Conservation (phyloP, 139 green algal species). For the Desmodesmus armatus region DNA sequence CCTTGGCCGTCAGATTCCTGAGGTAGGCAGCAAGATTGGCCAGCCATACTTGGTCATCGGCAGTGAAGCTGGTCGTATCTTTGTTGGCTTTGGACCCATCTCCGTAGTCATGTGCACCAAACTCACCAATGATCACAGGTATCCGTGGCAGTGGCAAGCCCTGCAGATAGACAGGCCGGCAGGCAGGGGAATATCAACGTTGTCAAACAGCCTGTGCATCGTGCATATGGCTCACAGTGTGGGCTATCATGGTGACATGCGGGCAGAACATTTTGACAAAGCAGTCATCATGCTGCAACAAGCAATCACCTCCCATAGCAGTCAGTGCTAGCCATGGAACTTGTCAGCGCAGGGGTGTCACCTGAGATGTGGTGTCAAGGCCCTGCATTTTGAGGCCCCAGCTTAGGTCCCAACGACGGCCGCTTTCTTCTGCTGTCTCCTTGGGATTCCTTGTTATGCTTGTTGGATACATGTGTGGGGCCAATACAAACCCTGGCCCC, state of each 20-base stretch:
- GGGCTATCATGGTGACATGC: background rate
- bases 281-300: background rate
- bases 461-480: slow-evolving; percentile 18
- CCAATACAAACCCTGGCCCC: background rate
- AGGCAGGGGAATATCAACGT: too few species aligned
- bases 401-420: slow-evolving; percentile 2
- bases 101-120: slow-evolving; percentile 28
- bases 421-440: background rate
- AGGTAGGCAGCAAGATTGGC: background rate
- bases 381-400: slow-evolving; percentile 32
- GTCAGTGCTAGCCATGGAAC: background rate
- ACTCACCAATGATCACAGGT: slow-evolving; percentile 12
- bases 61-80: slow-evolving; percentile 28
- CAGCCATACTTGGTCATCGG: slow-evolving; percentile 14
- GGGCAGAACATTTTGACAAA: background rate
- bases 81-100: slow-evolving; percentile 19
- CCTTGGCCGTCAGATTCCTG: background rate
- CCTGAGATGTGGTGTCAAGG: background rate
- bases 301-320: background rate
- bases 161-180: background rate
- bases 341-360: background rate
- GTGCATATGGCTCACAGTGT: background rate
- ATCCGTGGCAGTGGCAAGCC: background rate
- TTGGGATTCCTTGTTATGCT: slow-evolving; percentile 4
- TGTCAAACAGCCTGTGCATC: too few species aligned